phyloP scores from a whole-genome alignment of 2,329 filamentous ascomycete species.

The Fusarium buxicola region DNA sequence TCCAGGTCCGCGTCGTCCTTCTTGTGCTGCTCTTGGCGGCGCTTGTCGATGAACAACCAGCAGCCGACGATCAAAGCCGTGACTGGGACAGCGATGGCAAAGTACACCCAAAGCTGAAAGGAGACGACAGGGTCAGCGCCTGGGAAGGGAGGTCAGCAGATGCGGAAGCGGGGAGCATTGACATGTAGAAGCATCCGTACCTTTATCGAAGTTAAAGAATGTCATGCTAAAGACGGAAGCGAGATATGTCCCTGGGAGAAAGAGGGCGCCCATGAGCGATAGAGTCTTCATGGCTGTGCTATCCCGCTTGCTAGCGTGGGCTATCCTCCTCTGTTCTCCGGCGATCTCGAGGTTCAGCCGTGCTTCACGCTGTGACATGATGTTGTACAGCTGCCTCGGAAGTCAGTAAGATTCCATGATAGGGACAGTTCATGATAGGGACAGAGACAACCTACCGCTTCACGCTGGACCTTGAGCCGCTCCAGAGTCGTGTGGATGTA shows the following conservation, averaged over 20 bases:
- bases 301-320: conserved; percentile 70
- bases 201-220: conserved; percentile 71
- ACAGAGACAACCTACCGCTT: conserved; percentile 60
- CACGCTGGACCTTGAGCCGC: conserved; percentile 69
- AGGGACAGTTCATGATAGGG: conserved; percentile 15
- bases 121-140: conserved; percentile 59
- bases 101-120: conserved; percentile 70
- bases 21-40: conserved; percentile 61
- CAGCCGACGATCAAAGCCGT: conserved; percentile 65
- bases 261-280: conserved; percentile 71
- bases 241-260: conserved; percentile 71
- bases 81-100: conserved; percentile 69
- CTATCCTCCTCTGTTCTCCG: conserved; percentile 68
- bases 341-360: conserved; percentile 73
- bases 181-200: conserved; percentile 45
- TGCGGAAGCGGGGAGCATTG: neutral
- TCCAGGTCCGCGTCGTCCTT: conserved; percentile 65
- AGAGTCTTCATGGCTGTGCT: conserved; percentile 74
- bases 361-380: conserved; percentile 73
- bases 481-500: conserved; percentile 72
- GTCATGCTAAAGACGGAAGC: conserved; percentile 75
- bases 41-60: conserved; percentile 67
- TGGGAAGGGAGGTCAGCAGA: conserved; percentile 14
- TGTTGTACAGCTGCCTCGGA: conserved; percentile 67
- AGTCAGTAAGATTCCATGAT: conserved; percentile 21